Evolutionary conservation across 192 early-diverging fungal genomes (phyloP), one percentile per base, ranked within the genome.

Genomic region (Rhizoclosmatium globosum): DNA sequence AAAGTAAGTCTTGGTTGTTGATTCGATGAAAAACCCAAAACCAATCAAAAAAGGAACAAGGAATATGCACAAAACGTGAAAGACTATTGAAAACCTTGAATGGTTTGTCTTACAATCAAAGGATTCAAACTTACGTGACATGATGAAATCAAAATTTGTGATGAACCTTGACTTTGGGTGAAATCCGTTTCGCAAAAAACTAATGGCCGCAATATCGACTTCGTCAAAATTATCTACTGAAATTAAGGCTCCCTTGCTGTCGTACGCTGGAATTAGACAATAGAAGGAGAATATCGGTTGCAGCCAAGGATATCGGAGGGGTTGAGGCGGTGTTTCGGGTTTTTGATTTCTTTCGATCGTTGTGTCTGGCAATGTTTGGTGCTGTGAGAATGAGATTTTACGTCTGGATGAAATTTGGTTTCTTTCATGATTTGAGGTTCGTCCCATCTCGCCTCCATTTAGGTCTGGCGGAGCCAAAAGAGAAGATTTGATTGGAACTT

Each of bases 201-300:
- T 69, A 2, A 69, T 42, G 2, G 68, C 19, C n/a, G 19, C 64
- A 42, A 66, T 23, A 38, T 66, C 64, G 41, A 38, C 41, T 9
- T 66, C n/a, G 19, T 66, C 68, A 46, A 69, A 69, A 17, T 69
- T 38, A 69, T 69, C 68, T 19, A 50, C 15, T 2, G 42, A 47
- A 15, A 69, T 17, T 47, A n/a, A 19, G 15, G 17, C 15, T 19
- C 68, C 68, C 47, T 47, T 69, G 13, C 15, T 17, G 47, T 69
- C 68, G 6, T 47, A 69, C 47, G 68, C 68, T 19, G 68, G 68
- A 46, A 69, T 15, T 15, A 69, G 39, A 15, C 41, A 69, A 31
- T 31, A 31, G 31, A 31, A 31, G 31, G 31, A 31, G 31, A 31
- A 31, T 31, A 31, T 31, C 31, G 31, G 31, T 31, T 31, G 31